Conservation (phyloP, 208 protist species). For the Acanthamoeba triangularis region DNA sequence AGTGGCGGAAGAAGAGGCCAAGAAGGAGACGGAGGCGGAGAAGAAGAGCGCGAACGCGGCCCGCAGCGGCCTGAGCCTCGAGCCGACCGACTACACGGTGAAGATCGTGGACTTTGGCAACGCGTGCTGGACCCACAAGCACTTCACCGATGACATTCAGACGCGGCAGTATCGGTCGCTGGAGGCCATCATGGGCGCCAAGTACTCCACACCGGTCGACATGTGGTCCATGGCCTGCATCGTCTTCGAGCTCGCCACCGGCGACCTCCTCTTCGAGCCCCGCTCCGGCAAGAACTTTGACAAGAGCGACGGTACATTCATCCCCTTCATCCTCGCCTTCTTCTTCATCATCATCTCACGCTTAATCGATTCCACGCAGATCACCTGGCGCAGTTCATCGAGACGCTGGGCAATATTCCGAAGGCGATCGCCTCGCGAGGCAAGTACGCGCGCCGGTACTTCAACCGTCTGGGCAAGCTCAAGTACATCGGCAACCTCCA, state of each 20-base stretch:
- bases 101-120: conserved; percentile 99
- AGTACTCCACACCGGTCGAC: conserved; percentile 91
- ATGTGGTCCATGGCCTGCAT: conserved; percentile 92
- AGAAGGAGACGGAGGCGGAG: conserved; percentile 53
- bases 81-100: conserved; percentile 82
- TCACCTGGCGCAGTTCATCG: conserved; percentile 96
- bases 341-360: neutral
- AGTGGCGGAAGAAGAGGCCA: conserved; percentile 78
- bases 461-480: conserved; percentile 90
- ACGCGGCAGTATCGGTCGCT: conserved; percentile 95
- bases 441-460: conserved; percentile 89
- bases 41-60: neutral
- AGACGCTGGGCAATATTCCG: conserved; percentile 96
- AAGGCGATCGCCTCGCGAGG: conserved; percentile 79
- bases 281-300: conserved; percentile 93
- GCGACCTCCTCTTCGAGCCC: conserved; percentile 95
- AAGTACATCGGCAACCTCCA: conserved; percentile 88
- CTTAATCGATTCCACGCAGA: conserved; percentile 82
- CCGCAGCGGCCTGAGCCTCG: neutral
- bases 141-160: conserved; percentile 97
- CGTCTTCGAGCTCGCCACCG: conserved; percentile 94
- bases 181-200: conserved; percentile 91
- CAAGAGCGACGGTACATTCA: conserved; percentile 89
- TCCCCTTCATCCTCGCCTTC: neutral
- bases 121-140: conserved; percentile 98